phyloP scores from a whole-genome alignment of 306 rosid species.

The Lathyrus tuberosus region DNA sequence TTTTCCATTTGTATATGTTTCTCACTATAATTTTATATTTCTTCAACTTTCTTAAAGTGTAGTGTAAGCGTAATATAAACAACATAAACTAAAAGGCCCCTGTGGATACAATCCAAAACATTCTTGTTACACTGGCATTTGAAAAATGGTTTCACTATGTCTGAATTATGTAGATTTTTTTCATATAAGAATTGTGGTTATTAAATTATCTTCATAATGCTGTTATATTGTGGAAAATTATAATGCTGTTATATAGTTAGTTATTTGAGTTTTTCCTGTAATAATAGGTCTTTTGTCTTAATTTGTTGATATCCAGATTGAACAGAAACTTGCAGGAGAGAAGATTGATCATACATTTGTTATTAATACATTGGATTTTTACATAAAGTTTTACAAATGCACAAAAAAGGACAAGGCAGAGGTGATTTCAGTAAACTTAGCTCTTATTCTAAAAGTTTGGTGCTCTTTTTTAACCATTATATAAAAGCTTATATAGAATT shows the following conservation, averaged over 20 bases:
- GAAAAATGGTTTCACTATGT: not conserved
- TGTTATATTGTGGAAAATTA: no score
- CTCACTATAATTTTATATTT: no score
- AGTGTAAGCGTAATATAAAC: no score
- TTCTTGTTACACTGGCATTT: not conserved
- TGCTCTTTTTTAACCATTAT: no score
- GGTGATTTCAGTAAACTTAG: not conserved
- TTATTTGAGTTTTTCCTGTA: not conserved
- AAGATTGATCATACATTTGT: not conserved
- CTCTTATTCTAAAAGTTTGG: no score
- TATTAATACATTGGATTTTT: not conserved
- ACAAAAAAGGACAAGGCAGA: not conserved
- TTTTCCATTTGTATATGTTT: not conserved
- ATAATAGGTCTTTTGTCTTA: not conserved
- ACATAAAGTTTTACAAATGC: not conserved
- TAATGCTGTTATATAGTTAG: not conserved
- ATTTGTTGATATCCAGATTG: not conserved
- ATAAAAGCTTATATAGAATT: no score
- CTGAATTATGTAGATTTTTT: not conserved
- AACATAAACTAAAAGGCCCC: no score
- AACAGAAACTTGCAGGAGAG: not conserved
- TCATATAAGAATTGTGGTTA: not conserved
- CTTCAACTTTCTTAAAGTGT: no score
- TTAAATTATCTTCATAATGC: not conserved
- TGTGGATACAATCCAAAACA: no score